Percentiles rank a stretch among this genome's conserved stretches.
These are phyloP conservation scores for Nicotiana obtusifolia DNA, from an alignment of 257 asterid species.

Conservation along the genomic window DNA sequence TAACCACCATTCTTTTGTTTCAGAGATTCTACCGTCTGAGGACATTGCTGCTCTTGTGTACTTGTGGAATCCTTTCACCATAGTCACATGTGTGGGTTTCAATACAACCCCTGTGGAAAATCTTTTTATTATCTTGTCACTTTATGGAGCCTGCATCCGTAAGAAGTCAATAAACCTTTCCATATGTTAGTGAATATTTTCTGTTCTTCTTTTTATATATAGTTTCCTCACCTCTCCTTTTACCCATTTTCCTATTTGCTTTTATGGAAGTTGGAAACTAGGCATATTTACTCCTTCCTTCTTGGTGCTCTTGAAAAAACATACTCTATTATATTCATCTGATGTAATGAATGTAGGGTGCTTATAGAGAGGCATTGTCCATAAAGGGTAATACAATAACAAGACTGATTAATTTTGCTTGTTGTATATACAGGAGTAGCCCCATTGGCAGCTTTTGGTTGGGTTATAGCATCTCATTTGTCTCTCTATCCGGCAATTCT, in stretches of 20 bases:
- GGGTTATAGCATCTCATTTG: conserved; percentile 87
- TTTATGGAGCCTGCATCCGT: conserved; percentile 92
- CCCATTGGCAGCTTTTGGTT: conserved; percentile 94
- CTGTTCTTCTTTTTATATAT: neutral
- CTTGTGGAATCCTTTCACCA: conserved; percentile 93
- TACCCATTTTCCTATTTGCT: neutral
- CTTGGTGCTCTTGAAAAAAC: neutral
- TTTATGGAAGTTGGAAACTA: neutral
- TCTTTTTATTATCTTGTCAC: conserved; percentile 59
- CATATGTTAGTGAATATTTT: conserved; percentile 5
- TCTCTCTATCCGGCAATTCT: conserved; percentile 79
- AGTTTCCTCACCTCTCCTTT: neutral
- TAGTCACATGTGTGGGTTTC: conserved; percentile 77
- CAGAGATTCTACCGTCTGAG: conserved; percentile 72
- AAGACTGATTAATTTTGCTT: conserved; percentile 16
- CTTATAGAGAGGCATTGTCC: neutral
- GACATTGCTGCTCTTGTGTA: conserved; percentile 91
- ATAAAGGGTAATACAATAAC: neutral
- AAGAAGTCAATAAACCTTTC: conserved; percentile 21
- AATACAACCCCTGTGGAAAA: conserved; percentile 84
- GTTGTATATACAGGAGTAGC: conserved; percentile 47
- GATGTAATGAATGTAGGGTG: neutral
- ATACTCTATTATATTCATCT: neutral
- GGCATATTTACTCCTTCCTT: neutral
- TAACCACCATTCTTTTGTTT: conserved; percentile 11